Base-by-base conservation (phyloP, 768 basidiomycete species). In the Exsudoporus frostii region DNA sequence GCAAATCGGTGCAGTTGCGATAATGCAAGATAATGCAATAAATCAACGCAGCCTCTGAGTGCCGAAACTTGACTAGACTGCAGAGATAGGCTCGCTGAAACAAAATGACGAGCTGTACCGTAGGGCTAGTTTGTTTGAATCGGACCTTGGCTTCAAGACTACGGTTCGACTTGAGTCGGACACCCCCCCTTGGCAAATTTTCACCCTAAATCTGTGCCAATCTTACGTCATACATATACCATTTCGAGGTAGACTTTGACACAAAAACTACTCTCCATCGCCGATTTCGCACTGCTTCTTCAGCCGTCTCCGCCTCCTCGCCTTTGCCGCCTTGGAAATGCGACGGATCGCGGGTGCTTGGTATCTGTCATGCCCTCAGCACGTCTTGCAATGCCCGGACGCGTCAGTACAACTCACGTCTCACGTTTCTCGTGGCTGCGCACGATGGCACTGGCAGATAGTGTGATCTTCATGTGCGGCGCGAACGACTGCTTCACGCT, bases 401-500 rank as follows among this genome's bases (percentile, higher is more conserved):
- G 10, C 13, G 2, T n/a, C 14, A 15, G 33, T 27, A 20, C 36
- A 20, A 51, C 41, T 85, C 45, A 82, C 80, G 22, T 69, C 51
- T 55, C 57, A 10, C 52, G 48, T 43, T 74, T 75, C 9, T 67
- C 61, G 20, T 69, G 64, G 7, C 77, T 62, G 17, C 73, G 68
- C 7, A 75, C 72, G 0, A 82, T 65, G 49, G 79, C 73, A 47
- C 60, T 59, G 24, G 72, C 70, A 14, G 81, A 83, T 0, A 92
- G 70, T 0, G 85, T 90, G 52, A 91, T 72, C 55, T 78, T 82
- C 83, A 92, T 86, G 51, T 79, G 88, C 1, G 88, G 82, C 3
- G 79, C 81, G 57, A 79, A 79, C 7, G 76, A 78, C 58, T 76
- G 76, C 55, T 79, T 79, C 19, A 78, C 64, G 58, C 87, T 89